Conservation (phyloP, 306 rosid species). For the Trichosanthes truncata region DNA sequence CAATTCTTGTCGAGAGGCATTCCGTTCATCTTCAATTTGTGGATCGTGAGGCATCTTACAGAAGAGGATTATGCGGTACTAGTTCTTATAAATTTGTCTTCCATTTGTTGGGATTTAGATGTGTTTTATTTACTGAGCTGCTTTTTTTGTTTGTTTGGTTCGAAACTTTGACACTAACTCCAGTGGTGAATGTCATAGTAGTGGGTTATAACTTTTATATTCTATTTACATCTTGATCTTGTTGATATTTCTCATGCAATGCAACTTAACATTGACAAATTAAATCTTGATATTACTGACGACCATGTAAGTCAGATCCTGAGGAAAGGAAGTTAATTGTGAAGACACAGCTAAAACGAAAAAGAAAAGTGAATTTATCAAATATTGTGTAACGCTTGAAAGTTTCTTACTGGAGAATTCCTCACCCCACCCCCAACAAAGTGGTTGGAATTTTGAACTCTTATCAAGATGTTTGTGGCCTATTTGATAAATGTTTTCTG, state of each 20-base stretch:
- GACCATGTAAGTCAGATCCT: background rate
- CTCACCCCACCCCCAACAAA: background rate
- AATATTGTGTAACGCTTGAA: background rate
- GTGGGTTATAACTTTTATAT: background rate
- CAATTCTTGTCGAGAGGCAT: conserved; percentile 92
- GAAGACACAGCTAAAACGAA: background rate
- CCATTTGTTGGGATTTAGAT: background rate
- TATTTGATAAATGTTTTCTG: background rate
- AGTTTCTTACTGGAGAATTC: background rate
- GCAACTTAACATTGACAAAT: background rate
- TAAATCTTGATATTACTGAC: background rate
- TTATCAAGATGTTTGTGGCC: background rate
- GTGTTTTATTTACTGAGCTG: background rate
- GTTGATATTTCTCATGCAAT: background rate
- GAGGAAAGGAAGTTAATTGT: background rate
- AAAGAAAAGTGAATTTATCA: background rate
- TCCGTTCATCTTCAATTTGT: conserved; percentile 82
- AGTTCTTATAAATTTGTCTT: background rate
- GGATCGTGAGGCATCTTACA: conserved; percentile 86
- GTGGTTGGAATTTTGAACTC: background rate
- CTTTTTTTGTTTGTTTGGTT: background rate
- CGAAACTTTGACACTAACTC: background rate
- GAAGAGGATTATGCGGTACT: conserved; percentile 82
- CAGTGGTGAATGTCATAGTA: background rate
- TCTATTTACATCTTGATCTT: background rate